Evolutionary conservation across 352 stramenopile genomes (phyloP).

Genomic region (Globisporangium paroecandrum): DNA sequence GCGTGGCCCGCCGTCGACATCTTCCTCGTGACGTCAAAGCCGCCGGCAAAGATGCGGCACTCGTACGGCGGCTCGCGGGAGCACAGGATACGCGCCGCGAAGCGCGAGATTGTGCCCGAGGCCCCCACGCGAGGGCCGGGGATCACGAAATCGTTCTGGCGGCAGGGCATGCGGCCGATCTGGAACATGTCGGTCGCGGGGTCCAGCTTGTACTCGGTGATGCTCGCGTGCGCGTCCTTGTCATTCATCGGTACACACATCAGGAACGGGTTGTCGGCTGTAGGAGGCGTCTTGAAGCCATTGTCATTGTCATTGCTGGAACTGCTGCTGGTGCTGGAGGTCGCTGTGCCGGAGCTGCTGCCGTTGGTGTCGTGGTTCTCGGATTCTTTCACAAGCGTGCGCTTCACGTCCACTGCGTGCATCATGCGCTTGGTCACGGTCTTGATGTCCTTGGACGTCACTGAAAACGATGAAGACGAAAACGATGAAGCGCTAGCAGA

Average conservation of each 20-base stretch:
- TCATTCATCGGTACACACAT: constrained; percentile 77
- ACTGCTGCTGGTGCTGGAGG: not conserved
- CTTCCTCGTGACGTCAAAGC: constrained; percentile 51
- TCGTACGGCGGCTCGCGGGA: constrained; percentile 53
- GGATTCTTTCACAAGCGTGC: not conserved
- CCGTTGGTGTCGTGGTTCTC: not conserved
- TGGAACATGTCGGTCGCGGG: constrained; percentile 67
- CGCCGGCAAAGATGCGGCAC: constrained; percentile 63
- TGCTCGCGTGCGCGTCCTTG: constrained; percentile 43
- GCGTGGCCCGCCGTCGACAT: constrained; percentile 64
- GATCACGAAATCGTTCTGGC: constrained; percentile 76
- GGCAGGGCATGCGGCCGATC: constrained; percentile 74
- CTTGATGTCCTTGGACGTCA: constrained; percentile 38
- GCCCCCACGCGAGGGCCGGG: constrained; percentile 66
- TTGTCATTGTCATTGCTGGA: not conserved
- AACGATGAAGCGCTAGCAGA: not conserved
- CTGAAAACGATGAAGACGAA: not conserved
- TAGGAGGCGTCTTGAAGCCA: not conserved
- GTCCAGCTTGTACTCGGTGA: constrained; percentile 64
- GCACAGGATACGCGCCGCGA: constrained; percentile 66
- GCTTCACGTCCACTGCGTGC: constrained; percentile 37
- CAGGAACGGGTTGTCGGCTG: constrained; percentile 26
- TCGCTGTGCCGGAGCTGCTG: not conserved
- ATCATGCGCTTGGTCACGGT: constrained; percentile 51
- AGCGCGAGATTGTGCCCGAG: constrained; percentile 74